Base-by-base conservation (phyloP, 2,329 filamentous ascomycete species). In the Claviceps africana region DNA sequence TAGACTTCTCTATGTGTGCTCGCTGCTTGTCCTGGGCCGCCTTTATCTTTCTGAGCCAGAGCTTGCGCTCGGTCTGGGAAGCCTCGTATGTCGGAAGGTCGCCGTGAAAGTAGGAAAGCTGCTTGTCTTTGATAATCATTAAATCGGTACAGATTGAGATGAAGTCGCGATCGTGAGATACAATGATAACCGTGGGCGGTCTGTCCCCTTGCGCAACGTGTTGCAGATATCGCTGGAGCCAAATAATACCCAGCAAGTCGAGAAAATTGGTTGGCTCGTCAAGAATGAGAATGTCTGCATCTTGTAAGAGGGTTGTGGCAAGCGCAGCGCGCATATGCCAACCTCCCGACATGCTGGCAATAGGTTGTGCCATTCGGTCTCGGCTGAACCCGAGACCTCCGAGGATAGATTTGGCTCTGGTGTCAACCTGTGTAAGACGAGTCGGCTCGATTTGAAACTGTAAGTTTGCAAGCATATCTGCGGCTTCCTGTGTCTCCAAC, bases 221-320 rank as follows among this genome's bases (percentile, higher is more conserved):
- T 39, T 76, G 71, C 10, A 95, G 77, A 61, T 89, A 83, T 13
- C 77, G 76, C 62, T 94, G 84, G 1, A 95, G 73, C 87, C 88
- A 94, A 52, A 95, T 79, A 53, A 95, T 89, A 1, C 86, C 86
- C 0, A 89, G 75, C 0, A 94, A 72, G 61, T 94, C 88, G 1
- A 94, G 75, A 62, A 88, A 94, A 62, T 94, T 94, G 35, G 88
- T 94, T 0, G 88, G 88, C 63, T 94, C 88, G 64, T 94, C 88
- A 2, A 94, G 78, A 49, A 94, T 82, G 53, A 94, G 72, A 2
- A 94, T 79, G 57, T 94, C 87, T 0, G 82, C 79, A 8, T 83
- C 78, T 56, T 89, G 83, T 1, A 88, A 77, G 4, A 94, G 72
- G 0, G 81, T 79, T 3, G 72, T 72, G 2, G 83, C 83, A 0